Evolutionary conservation across 2,329 filamentous ascomycete genomes (phyloP), one percentile per base, ranked within the genome.

Genomic region (Sarocladium brachiariae): DNA sequence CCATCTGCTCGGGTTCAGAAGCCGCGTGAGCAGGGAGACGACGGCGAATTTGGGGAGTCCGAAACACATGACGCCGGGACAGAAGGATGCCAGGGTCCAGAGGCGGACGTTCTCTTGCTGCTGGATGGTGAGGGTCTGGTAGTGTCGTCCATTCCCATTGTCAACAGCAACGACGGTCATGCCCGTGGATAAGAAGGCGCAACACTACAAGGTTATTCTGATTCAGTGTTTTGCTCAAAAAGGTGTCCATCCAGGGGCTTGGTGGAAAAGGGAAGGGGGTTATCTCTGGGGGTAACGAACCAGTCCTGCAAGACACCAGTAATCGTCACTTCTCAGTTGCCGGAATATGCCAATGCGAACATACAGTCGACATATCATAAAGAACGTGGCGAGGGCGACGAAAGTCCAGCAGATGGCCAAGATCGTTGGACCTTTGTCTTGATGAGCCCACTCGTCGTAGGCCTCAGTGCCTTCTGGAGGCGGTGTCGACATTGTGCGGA

Each of bases 31-130:
- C 2, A 73, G 61, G 2, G 62, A 58, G 7, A 70, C 63, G 34
- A 70, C 68, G 30, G 68, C 69, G 9, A 72, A 59, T 57, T 73
- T 73, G 4, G 70, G 70, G 1, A 72, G 49, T 1, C 55, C 62
- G 50, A 73, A 71, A 2, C 67, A 65, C 52, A 69, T 53, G 9
- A 72, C 56, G 3, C 68, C 67, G 2, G 67, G 63, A 1, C 59
- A 56, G 51, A 72, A 72, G 18, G 61, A 64, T 33, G 63, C 56
- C 11, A 67, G 59, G 4, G 65, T 70, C 55, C 61, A 72, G 30
- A 67, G 56, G n/a, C 66, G 59, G 25, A 62, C 60, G 11, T 55
- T 56, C 4, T 56, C 53, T 43, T 67, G 55, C 5, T 72, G 57
- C 0, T 61, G 52, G 5, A 55, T 37, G 0, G 50, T 53, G 11